A percentile compares a stretch with the other conserved stretches of the same genome.
These are phyloP conservation scores for Colletotrichum sp. DNA, from an alignment of 2,329 filamentous ascomycete species.

Conservation along the genomic window DNA sequence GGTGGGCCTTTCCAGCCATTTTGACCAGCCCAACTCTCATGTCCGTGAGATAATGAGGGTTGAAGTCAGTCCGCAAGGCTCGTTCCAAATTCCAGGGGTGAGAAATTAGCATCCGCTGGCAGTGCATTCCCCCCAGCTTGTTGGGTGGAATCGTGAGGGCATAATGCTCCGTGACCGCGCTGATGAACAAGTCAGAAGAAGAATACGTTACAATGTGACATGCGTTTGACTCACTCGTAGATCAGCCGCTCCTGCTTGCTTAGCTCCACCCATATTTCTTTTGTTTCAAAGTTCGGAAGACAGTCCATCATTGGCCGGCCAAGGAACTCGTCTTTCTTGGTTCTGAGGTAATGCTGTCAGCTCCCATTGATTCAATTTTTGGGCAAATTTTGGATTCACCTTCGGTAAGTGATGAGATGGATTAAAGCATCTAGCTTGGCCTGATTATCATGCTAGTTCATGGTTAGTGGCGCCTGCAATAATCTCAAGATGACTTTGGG, in stretches of 20 bases:
- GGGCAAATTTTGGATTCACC: not conserved
- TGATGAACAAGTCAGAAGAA: not conserved
- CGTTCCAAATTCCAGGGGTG: not conserved
- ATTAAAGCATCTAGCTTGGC: slow-evolving; percentile 11
- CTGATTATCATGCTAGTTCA: not conserved
- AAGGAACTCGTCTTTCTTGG: slow-evolving; percentile 29
- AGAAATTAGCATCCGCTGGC: not conserved
- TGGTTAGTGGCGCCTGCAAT: not conserved
- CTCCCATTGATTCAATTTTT: not conserved
- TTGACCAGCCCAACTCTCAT: not conserved
- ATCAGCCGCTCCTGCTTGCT: slow-evolving; percentile 29
- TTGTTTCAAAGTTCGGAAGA: slow-evolving; percentile 19
- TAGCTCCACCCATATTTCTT: slow-evolving; percentile 27
- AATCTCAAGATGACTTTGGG: not conserved
- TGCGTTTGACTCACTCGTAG: slow-evolving; percentile 24
- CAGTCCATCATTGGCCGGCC: slow-evolving; percentile 25
- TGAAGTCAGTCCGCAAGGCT: not conserved
- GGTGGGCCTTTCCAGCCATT: too few relatives aligned
- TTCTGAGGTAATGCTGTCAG: slow-evolving; percentile 20
- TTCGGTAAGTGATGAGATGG: not conserved
- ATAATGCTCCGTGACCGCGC: not conserved
- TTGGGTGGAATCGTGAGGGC: not conserved
- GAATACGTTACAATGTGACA: not conserved
- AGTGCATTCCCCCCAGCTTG: too few relatives aligned
- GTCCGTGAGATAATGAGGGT: not conserved